These are phyloP conservation scores for Auxenochlorella pyrenoidosa DNA, from an alignment of 139 green algal species.

Conservation along the genomic window DNA sequence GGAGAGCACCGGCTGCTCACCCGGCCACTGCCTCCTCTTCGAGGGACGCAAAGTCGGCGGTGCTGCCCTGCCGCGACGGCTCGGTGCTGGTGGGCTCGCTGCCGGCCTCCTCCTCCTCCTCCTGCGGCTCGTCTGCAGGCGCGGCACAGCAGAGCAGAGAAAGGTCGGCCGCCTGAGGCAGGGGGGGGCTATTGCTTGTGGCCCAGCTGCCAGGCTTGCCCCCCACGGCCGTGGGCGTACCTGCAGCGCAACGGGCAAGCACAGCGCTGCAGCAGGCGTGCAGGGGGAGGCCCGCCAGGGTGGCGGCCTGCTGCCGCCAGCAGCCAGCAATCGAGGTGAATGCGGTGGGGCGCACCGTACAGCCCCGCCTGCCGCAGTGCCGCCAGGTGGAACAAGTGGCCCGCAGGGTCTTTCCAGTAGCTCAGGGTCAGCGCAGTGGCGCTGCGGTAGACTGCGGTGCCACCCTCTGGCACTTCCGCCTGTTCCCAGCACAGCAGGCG, in stretches of 20 bases:
- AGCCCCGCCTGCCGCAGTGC: conserved; percentile 73
- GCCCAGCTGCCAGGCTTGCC: background rate
- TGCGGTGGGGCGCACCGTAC: conserved; percentile 51
- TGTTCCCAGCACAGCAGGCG: background rate
- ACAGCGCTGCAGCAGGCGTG: too few species aligned
- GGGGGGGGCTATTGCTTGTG: too few species aligned
- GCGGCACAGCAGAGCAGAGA: background rate
- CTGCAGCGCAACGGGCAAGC: too few species aligned
- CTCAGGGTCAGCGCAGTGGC: conserved; percentile 42
- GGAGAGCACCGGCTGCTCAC: background rate
- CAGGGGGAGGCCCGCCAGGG: background rate
- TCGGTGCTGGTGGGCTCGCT: background rate
- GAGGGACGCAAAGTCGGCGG: conserved; percentile 33
- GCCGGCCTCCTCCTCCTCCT: conserved; percentile 2
- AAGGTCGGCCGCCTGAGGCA: background rate
- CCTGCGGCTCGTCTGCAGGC: conserved; percentile 21
- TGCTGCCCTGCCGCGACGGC: conserved; percentile 39
- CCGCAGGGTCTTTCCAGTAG: conserved; percentile 73
- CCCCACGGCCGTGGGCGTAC: too few species aligned
- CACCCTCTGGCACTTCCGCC: conserved; percentile 38
- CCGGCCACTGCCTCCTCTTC: conserved; percentile 38
- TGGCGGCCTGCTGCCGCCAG: background rate
- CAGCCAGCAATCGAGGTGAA: too few species aligned
- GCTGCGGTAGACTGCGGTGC: conserved; percentile 39
- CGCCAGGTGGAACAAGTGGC: conserved; percentile 68